Conservation (phyloP, 306 rosid species). For the Sophora flavescens region DNA sequence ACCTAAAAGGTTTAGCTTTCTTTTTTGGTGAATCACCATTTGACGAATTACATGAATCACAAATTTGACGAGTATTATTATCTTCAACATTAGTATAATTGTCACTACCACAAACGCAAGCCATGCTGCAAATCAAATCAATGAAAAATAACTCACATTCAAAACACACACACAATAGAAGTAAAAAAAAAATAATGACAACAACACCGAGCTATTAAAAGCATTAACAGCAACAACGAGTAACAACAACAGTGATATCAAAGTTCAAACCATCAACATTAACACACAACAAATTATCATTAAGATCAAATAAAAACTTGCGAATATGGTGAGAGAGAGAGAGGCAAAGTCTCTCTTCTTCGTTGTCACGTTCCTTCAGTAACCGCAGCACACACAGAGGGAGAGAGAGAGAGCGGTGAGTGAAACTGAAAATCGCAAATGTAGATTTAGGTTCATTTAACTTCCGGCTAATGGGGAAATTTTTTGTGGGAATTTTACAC, state of each 20-base stretch:
- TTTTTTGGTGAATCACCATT: not conserved
- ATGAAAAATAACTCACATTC: not conserved
- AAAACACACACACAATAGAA: not conserved
- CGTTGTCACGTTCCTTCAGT: not conserved
- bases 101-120: not conserved
- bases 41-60: not conserved
- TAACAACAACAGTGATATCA: not conserved
- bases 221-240: not conserved
- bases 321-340: not conserved
- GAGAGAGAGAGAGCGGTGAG: not conserved
- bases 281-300: not conserved
- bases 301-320: not conserved
- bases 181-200: not conserved
- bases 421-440: not conserved
- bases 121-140: constrained; percentile 3
- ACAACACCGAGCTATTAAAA: not conserved
- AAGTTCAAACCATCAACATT: not conserved
- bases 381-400: not conserved
- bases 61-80: not conserved
- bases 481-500: not conserved
- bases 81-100: not conserved
- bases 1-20: not conserved
- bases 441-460: not conserved
- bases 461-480: not conserved
- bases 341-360: not conserved